Evolutionary conservation across 1,139 yeast species (phyloP).

Genomic region (Pichia sp.): DNA sequence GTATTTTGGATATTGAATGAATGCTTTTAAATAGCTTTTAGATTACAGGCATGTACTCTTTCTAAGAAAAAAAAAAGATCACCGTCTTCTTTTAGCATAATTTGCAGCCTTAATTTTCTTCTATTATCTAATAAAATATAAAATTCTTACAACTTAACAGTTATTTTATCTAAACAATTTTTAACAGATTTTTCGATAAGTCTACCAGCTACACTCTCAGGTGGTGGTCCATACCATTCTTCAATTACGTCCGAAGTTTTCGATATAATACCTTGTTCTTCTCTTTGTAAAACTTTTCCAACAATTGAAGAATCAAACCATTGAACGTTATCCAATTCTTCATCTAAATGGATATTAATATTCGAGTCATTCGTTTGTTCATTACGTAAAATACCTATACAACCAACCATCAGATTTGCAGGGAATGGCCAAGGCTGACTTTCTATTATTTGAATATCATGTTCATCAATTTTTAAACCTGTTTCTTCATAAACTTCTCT

Average conservation of each 20-base stretch:
- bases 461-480: constrained; percentile 54
- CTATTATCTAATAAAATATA: too few species aligned
- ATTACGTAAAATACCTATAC: constrained; percentile 68
- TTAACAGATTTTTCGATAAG: constrained; percentile 1
- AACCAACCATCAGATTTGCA: constrained; percentile 88
- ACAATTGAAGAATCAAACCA: constrained; percentile 68
- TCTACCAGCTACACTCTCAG: constrained; percentile 17
- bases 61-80: too few species aligned
- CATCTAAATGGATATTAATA: constrained; percentile 73
- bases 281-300: constrained; percentile 7
- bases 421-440: constrained; percentile 98
- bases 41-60: too few species aligned
- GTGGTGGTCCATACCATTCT: constrained; percentile 15
- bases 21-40: too few species aligned
- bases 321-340: constrained; percentile 75
- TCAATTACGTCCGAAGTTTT: background rate
- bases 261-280: background rate
- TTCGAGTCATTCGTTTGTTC: constrained; percentile 46
- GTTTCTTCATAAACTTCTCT: constrained; percentile 96
- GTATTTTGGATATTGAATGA: too few species aligned
- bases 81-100: too few species aligned
- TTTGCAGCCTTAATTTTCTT: too few species aligned
- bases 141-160: too few species aligned
- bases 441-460: constrained; percentile 50
- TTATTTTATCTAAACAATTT: too few species aligned